Conservation (phyloP, 2,329 filamentous ascomycete species). For the Botryotinia convoluta region DNA sequence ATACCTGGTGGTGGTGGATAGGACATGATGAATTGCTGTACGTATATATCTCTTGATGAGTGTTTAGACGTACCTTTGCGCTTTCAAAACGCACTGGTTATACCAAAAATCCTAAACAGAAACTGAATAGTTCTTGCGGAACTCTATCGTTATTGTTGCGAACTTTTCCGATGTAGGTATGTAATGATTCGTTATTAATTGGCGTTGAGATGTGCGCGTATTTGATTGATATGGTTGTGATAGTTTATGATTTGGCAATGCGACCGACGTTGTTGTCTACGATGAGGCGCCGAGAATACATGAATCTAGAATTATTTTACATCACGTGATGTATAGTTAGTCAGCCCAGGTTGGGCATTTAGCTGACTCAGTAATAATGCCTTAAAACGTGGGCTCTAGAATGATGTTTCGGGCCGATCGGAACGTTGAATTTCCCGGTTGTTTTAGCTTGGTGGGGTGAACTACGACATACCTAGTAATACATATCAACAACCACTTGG, state of each 20-base stretch:
- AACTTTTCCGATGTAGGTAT: not conserved
- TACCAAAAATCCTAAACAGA: conserved; percentile 9
- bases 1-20: conserved; percentile 84
- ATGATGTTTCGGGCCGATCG: conserved; percentile 13
- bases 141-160: not conserved
- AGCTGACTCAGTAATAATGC: not conserved
- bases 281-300: not conserved
- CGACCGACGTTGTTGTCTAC: not conserved
- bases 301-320: conserved; percentile 4
- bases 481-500: not conserved
- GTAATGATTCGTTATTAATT: not conserved
- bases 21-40: conserved; percentile 68
- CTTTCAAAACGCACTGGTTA: conserved; percentile 28
- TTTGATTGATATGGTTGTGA: not conserved
- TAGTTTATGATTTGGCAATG: not conserved
- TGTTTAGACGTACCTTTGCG: conserved; percentile 41
- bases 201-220: not conserved
- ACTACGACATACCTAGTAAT: not conserved
- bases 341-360: not conserved
- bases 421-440: not conserved
- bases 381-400: not conserved
- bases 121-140: not conserved
- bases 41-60: conserved; percentile 33
- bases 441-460: conserved; percentile 4
- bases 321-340: not conserved